A percentile compares a stretch with the other conserved stretches of the same genome.
phyloP scores from a whole-genome alignment of 1,284 basidiomycete genomes.

The Limonomyces culmigenus region DNA sequence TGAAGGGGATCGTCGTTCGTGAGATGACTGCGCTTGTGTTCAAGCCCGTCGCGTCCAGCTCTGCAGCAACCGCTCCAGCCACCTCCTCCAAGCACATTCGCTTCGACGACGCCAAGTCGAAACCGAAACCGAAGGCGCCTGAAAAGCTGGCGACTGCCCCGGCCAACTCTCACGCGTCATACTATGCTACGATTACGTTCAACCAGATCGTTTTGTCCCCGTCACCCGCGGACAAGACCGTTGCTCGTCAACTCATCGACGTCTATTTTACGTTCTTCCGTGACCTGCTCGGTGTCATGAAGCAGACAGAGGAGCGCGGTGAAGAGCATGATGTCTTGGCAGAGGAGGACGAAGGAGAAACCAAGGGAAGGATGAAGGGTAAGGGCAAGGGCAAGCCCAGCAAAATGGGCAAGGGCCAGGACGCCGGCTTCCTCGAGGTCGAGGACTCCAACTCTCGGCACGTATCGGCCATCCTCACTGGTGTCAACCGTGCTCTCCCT shows the following conservation, averaged over 20 bases:
- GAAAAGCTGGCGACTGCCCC: constrained; percentile 12
- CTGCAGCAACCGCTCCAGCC: constrained; percentile 15
- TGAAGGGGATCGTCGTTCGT: constrained; percentile 84
- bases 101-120: constrained; percentile 32
- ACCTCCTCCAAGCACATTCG: constrained; percentile 19
- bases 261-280: constrained; percentile 95
- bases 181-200: constrained; percentile 86
- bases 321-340: constrained; percentile 17
- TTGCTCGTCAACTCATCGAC: constrained; percentile 75
- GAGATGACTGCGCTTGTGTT: constrained; percentile 77
- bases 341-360: constrained; percentile 15
- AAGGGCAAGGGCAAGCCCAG: constrained; percentile 19
- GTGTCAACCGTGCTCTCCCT: constrained; percentile 90
- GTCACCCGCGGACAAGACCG: constrained; percentile 44
- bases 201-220: constrained; percentile 82
- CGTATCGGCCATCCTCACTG: constrained; percentile 83
- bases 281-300: constrained; percentile 57
- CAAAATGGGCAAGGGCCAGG: constrained; percentile 30
- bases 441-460: constrained; percentile 75
- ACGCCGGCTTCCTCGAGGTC: constrained; percentile 51
- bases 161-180: constrained; percentile 55
- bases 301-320: constrained; percentile 14
- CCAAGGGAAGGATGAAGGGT: constrained; percentile 11
- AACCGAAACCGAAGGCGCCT: constrained; percentile 9
- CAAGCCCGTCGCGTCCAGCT: constrained; percentile 29